Conservation (phyloP, 2,329 filamentous ascomycete genomes). For the Fusarium sp. region DNA sequence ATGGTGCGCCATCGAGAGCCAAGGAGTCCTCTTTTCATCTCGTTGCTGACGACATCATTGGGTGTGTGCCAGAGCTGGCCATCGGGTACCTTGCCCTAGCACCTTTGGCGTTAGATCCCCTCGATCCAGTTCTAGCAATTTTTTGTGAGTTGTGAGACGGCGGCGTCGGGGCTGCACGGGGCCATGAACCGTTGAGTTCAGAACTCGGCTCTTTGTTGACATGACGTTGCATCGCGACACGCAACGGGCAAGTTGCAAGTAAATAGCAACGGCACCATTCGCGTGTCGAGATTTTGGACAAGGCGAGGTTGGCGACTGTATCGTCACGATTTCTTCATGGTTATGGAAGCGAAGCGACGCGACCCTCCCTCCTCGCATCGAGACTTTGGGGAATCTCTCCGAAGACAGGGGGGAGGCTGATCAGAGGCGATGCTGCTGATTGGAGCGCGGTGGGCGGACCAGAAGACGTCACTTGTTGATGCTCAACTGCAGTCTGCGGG, state of each 20-base stretch:
- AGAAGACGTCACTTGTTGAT: background rate
- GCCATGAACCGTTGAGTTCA: slow-evolving; percentile 8
- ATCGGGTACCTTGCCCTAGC: slow-evolving; percentile 41
- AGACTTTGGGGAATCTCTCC: background rate
- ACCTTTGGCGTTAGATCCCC: slow-evolving; percentile 22
- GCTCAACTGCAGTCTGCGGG: background rate
- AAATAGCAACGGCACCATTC: slow-evolving; percentile 25
- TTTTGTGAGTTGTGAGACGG: slow-evolving; percentile 31
- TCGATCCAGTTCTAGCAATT: slow-evolving; percentile 28
- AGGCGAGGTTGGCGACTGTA: background rate
- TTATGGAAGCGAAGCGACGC: slow-evolving; percentile 13
- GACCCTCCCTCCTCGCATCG: background rate
- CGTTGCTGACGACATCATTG: slow-evolving; percentile 18
- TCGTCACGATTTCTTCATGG: slow-evolving; percentile 24
- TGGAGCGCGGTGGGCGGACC: background rate
- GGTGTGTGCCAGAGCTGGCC: background rate
- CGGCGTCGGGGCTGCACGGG: slow-evolving; percentile 1
- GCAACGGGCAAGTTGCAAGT: slow-evolving; percentile 8
- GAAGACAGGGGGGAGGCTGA: background rate
- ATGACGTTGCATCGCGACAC: slow-evolving; percentile 33
- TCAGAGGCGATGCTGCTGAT: slow-evolving; percentile 4
- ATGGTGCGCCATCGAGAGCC: slow-evolving; percentile 9
- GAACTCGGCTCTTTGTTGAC: slow-evolving; percentile 27
- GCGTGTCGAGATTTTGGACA: background rate
- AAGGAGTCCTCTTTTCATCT: slow-evolving; percentile 32